Base-by-base conservation (phyloP, 306 rosid genomes). In the Trifolium dubium region DNA sequence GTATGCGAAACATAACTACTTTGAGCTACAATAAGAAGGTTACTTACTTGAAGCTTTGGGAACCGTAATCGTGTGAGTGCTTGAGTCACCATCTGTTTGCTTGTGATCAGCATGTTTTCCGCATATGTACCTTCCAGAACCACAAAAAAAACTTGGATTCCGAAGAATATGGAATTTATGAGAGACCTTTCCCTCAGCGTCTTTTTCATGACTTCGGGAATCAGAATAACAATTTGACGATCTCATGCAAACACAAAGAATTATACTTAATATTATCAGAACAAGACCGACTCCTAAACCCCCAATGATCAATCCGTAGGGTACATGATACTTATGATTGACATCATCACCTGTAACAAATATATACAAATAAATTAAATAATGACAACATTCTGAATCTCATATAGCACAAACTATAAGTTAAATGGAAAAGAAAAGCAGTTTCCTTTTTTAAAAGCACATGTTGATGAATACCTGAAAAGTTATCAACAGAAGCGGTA, bases 131-230 rank as follows among this genome's bases (percentile, higher is more conserved):
- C 97, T 87, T 80, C 97, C 96, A 15, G 97, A 94, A 79, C 88
- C 93, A 80, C 99, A 92, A 64, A 87, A 88, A 72, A 92, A 94
- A 81, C 88, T 94, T 67, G 96, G 94, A 59, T 87, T 92, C 65
- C 86, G 90, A 84, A 92, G 99, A 88, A 92, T 76, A 13, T 87
- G 99, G 70, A 94, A 94, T 74, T 84, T 88, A 77, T 88, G 92
- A 64, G 93, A 72, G 83, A 71, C 74, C 82, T 86, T 83, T 47
- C 77, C 80, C 71, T 83, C 86, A 8, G 82, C 85, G 73, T 87
- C 93, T 83, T 89, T 94, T 67, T 87, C 79, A 59, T 71, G 84
- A 78, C 81, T 80, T 64, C 75, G 75, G 11, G 75, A 72, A 69
- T 85, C 86, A 51, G 79, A 69, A 40, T 60, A 86, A 90, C 95